phyloP scores from a whole-genome alignment of 176 grass and related monocot species.

The Musa troglodytarum region DNA sequence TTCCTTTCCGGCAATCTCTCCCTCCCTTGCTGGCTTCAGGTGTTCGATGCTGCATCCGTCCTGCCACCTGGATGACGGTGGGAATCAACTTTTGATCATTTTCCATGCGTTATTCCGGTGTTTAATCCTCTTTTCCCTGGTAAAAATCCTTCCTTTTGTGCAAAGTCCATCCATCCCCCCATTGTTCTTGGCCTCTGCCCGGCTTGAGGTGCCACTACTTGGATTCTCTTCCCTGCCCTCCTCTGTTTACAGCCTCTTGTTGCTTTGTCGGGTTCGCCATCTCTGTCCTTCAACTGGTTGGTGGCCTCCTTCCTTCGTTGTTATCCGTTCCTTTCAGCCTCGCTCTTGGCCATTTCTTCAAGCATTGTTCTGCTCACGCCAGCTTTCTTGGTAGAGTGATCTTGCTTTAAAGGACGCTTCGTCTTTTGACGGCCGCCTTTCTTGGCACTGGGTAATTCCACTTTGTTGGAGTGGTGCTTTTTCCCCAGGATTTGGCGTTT shows the following conservation, averaged over 20 bases:
- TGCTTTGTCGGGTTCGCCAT: background rate
- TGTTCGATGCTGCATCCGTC: too few species aligned
- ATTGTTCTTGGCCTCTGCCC: background rate
- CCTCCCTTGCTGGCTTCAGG: background rate
- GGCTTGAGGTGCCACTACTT: background rate
- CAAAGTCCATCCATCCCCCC: background rate
- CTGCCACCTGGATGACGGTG: background rate
- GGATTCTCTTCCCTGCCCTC: background rate
- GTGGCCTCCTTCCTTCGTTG: background rate
- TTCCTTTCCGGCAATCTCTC: background rate
- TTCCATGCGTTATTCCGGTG: background rate
- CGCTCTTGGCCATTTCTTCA: constrained; percentile 1
- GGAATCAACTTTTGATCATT: background rate
- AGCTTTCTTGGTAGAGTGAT: background rate
- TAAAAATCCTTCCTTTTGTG: background rate
- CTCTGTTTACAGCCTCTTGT: background rate
- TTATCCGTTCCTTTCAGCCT: background rate
- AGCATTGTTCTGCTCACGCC: background rate
- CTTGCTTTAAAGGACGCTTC: background rate
- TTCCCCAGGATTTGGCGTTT: too few species aligned
- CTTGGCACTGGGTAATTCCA: background rate
- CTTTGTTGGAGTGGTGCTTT: background rate
- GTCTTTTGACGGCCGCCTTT: background rate
- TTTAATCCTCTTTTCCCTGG: background rate
- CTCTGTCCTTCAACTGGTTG: background rate